phyloP scores from a whole-genome alignment of 805 yeast genomes.

The Kurtzmaniella fragi region DNA sequence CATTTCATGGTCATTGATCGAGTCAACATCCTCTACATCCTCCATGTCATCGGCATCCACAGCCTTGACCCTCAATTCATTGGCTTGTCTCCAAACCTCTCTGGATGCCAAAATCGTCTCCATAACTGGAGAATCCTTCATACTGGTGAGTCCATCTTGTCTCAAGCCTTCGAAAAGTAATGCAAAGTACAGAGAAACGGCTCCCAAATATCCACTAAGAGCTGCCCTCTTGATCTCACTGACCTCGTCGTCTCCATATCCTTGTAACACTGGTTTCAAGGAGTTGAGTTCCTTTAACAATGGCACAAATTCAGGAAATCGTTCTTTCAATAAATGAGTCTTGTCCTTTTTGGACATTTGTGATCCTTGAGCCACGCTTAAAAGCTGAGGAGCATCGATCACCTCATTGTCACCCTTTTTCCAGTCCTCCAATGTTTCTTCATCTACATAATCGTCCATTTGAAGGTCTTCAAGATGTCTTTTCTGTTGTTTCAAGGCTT shows the following conservation, averaged over 20 bases:
- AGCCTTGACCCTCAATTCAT: slow-evolving; percentile 25
- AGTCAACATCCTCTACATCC: slow-evolving; percentile 6
- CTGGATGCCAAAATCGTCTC: slow-evolving; percentile 74
- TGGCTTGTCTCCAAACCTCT: slow-evolving; percentile 88
- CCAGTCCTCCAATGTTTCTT: slow-evolving; percentile 81
- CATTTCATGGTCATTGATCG: slow-evolving; percentile 12
- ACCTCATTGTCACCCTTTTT: slow-evolving; percentile 24
- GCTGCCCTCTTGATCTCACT: slow-evolving; percentile 58
- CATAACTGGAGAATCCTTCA: slow-evolving; percentile 91
- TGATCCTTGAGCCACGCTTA: not conserved
- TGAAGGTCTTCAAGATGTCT: slow-evolving; percentile 64
- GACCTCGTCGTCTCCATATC: slow-evolving; percentile 21
- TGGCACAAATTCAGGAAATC: slow-evolving; percentile 83
- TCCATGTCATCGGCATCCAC: not conserved
- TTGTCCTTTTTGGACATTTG: slow-evolving; percentile 36
- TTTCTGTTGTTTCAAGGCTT: slow-evolving; percentile 84
- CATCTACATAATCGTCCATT: slow-evolving; percentile 60
- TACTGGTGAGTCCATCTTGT: slow-evolving; percentile 44
- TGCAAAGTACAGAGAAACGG: slow-evolving; percentile 75
- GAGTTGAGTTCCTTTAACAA: slow-evolving; percentile 54
- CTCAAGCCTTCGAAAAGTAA: slow-evolving; percentile 55
- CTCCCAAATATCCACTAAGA: slow-evolving; percentile 70
- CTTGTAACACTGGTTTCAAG: slow-evolving; percentile 13
- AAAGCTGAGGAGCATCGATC: not conserved
- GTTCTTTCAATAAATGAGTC: slow-evolving; percentile 47